Conservation (phyloP, 495 filamentous ascomycete genomes). For the Tuber calosporum region DNA sequence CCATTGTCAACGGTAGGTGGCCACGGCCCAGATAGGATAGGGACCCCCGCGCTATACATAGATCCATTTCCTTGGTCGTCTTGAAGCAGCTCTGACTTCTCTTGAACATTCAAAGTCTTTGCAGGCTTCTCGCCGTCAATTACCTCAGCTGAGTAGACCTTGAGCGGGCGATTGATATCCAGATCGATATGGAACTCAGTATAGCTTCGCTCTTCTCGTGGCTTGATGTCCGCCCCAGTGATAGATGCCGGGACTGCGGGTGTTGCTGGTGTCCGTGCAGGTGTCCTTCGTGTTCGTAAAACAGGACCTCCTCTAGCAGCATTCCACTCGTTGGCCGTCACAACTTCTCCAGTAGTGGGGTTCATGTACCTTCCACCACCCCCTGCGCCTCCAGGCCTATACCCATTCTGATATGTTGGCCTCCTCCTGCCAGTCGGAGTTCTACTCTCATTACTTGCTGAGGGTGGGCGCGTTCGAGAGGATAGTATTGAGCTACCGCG, state of each 20-base stretch:
- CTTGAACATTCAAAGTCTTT: conserved; percentile 34
- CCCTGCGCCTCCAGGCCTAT: conserved; percentile 72
- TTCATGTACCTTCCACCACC: conserved; percentile 72
- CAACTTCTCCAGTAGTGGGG: conserved; percentile 42
- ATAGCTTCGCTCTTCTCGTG: conserved; percentile 90
- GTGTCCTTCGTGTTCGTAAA: conserved; percentile 44
- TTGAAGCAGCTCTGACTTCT: conserved; percentile 27
- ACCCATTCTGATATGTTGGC: conserved; percentile 46
- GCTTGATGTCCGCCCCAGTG: conserved; percentile 86
- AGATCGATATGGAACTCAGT: conserved; percentile 94
- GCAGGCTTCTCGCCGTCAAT: conserved; percentile 56
- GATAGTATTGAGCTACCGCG: conserved; percentile 34
- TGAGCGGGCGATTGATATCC: conserved; percentile 71
- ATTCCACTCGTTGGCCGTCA: conserved; percentile 46
- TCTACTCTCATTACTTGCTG: conserved; percentile 37
- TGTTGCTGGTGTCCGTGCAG: conserved; percentile 44
- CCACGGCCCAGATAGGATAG: background rate
- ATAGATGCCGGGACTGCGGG: conserved; percentile 60
- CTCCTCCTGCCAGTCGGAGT: conserved; percentile 44
- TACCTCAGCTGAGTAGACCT: conserved; percentile 71
- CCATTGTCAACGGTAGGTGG: conserved; percentile 1
- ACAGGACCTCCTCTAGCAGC: conserved; percentile 45
- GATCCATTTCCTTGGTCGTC: conserved; percentile 9
- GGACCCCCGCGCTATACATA: background rate
- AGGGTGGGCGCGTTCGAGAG: conserved; percentile 22